Conservation (phyloP, 768 basidiomycete genomes). For the Panaeolus papilionaceus region DNA sequence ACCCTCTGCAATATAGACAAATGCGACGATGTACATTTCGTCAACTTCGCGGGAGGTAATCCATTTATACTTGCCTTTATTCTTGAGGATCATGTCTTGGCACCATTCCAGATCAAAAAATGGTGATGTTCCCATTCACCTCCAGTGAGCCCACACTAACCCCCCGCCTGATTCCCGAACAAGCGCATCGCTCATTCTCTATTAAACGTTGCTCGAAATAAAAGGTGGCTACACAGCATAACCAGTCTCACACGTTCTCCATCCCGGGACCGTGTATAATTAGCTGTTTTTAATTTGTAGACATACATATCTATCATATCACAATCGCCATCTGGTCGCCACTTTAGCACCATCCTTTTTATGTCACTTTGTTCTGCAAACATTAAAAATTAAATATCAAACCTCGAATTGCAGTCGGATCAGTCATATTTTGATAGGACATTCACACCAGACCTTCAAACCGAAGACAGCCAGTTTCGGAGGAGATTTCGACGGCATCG, state of each 20-base stretch:
- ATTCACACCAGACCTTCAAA: neutral
- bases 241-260: neutral
- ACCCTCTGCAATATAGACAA: slow-evolving; percentile 1
- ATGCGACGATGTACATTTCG: slow-evolving; percentile 6
- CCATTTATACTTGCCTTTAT: slow-evolving; percentile 5
- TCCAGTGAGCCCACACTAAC: neutral
- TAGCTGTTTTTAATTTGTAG: too few species aligned
- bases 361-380: neutral
- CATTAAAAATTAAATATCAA: neutral
- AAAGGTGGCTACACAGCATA: neutral
- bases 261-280: too few species aligned
- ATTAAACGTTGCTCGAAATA: neutral
- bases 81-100: slow-evolving; percentile 12
- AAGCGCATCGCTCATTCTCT: neutral
- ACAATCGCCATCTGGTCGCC: neutral
- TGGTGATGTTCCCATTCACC: neutral
- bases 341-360: neutral
- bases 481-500: slow-evolving; percentile 1
- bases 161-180: neutral
- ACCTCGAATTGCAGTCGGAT: neutral
- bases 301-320: neutral
- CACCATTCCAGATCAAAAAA: slow-evolving; percentile 5
- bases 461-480: neutral
- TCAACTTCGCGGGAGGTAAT: slow-evolving; percentile 13
- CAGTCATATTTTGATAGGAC: neutral